A percentile compares a stretch with the other conserved stretches of the same genome.
These are phyloP conservation scores for Mycena chlorophos DNA, from an alignment of 768 basidiomycete species.

Conservation along the genomic window DNA sequence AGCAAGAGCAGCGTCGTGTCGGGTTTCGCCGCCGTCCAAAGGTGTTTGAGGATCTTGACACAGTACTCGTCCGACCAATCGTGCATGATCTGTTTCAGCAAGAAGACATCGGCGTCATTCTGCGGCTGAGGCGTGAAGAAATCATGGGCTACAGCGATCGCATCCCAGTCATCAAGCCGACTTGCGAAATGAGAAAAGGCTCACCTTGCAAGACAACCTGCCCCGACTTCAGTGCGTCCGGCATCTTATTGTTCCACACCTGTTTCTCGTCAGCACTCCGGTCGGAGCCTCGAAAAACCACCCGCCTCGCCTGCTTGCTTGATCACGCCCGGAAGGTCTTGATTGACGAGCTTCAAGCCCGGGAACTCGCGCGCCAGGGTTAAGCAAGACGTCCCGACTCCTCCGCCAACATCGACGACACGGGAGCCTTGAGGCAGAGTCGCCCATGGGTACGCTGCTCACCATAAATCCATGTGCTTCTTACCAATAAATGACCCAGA, in stretches of 20 bases:
- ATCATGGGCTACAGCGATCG: no score
- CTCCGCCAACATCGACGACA: conserved; percentile 71
- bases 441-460: conserved; percentile 59
- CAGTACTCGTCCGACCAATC: no score
- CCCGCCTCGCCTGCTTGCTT: conserved; percentile 49
- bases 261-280: neutral
- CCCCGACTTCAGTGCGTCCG: conserved; percentile 16
- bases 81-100: no score
- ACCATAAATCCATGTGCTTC: neutral
- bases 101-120: no score
- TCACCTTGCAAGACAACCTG: conserved; percentile 14
- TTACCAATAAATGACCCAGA: neutral
- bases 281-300: neutral
- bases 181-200: no score
- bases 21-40: no score
- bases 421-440: conserved; percentile 49
- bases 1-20: no score
- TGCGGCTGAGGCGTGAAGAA: no score
- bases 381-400: conserved; percentile 52
- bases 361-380: conserved; percentile 37
- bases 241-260: conserved; percentile 9
- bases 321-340: conserved; percentile 58
- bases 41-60: no score
- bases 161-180: no score
- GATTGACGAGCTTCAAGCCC: conserved; percentile 53